Evolutionary conservation across 306 rosid genomes (phyloP).

Genomic region (Begonia loranthoides): DNA sequence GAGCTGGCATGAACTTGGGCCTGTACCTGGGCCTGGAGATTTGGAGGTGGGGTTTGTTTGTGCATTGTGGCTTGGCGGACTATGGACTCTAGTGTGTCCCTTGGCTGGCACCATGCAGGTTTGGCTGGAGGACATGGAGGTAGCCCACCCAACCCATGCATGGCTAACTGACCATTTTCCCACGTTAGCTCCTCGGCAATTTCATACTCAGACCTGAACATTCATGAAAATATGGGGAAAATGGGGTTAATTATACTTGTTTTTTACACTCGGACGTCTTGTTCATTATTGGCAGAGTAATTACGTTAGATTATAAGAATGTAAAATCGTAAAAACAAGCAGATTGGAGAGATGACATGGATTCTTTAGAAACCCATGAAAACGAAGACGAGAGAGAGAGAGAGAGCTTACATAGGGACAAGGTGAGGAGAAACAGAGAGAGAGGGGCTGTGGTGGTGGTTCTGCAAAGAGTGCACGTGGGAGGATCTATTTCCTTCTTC

Average conservation of each 20-base stretch:
- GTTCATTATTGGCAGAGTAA: neutral
- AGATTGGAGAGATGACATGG: neutral
- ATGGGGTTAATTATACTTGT: neutral
- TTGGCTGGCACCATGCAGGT: conserved; percentile 34
- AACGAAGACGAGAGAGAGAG: neutral
- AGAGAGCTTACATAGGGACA: conserved; percentile 22
- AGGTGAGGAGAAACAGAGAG: conserved; percentile 5
- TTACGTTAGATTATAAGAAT: neutral
- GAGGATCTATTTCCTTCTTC: conserved; percentile 27
- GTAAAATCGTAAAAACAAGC: neutral
- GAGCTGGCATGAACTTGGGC: conserved; percentile 5
- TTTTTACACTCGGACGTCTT: neutral
- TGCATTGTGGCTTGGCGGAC: conserved; percentile 45
- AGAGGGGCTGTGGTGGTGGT: conserved; percentile 4
- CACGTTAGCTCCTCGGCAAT: conserved; percentile 44
- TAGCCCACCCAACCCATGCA: conserved; percentile 40
- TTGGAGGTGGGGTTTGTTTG: conserved; percentile 12
- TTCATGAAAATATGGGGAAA: neutral
- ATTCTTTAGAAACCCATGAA: neutral
- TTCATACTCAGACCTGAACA: conserved; percentile 30
- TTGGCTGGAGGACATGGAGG: conserved; percentile 16
- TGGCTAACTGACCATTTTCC: conserved; percentile 41
- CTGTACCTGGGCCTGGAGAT: conserved; percentile 4
- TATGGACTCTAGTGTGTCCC: conserved; percentile 46
- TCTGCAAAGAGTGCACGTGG: conserved; percentile 22